These are phyloP conservation scores for Aquilaria yunnanensis DNA, from an alignment of 345 rosid genomes.

Conservation along the genomic window DNA sequence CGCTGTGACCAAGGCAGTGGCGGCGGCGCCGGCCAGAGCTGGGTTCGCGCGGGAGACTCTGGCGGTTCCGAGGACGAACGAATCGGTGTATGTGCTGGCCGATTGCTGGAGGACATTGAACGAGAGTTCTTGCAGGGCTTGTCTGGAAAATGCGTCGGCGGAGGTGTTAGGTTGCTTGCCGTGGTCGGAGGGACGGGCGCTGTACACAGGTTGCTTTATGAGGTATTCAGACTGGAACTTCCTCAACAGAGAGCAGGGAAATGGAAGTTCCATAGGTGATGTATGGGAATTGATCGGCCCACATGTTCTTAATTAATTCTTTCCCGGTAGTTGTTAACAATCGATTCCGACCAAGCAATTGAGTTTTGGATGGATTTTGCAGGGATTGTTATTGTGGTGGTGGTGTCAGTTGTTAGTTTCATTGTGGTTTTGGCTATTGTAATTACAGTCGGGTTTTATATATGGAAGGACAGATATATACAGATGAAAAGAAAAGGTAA, in stretches of 20 bases:
- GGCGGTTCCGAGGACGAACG: constrained; percentile 22
- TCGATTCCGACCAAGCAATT: too few relatives aligned
- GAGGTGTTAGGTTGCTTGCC: constrained; percentile 70
- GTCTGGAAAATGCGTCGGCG: constrained; percentile 64
- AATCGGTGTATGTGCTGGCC: constrained; percentile 57
- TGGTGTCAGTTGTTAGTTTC: not conserved
- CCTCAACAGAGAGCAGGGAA: constrained; percentile 48
- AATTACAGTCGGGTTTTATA: not conserved
- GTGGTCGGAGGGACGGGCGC: constrained; percentile 78
- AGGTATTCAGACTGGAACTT: constrained; percentile 75
- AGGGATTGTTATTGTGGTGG: not conserved
- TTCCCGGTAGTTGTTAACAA: too few relatives aligned
- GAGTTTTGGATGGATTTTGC: not conserved
- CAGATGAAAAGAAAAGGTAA: constrained; percentile 11
- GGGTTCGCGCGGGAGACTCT: constrained; percentile 41
- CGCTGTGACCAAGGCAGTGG: constrained; percentile 40
- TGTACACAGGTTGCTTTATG: constrained; percentile 83
- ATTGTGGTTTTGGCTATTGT: not conserved
- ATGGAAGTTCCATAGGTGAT: constrained; percentile 56
- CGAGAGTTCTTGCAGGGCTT: constrained; percentile 49
- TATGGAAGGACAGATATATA: constrained; percentile 14
- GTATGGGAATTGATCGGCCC: too few relatives aligned
- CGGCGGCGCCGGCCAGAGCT: constrained; percentile 32
- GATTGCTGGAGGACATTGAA: constrained; percentile 82
- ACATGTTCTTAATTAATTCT: too few relatives aligned